Evolutionary conservation across 2,329 filamentous ascomycete species (phyloP), one percentile per base, ranked within the genome.

Genomic region (Colletotrichum sansevieriae): DNA sequence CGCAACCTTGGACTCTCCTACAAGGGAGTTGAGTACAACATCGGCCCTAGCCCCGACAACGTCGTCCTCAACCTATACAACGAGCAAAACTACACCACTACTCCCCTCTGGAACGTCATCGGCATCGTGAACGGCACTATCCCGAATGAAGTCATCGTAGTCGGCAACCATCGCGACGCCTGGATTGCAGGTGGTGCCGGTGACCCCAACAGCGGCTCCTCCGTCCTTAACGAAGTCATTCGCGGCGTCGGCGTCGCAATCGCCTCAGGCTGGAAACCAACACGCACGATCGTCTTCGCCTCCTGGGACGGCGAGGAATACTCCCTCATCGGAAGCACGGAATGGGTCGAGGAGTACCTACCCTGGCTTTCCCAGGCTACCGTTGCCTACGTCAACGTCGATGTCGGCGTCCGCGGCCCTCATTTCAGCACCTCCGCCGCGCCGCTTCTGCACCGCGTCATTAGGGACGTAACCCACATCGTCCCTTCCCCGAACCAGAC

Each of bases 111-210:
- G 94, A 92, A 99, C 76, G 93, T 96, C 2, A 95, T 98, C 72
- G 95, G 95, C 51, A 84, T 96, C 52, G 93, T 99, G 77, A 97
- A 97, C 74, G 96, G 95, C 10, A 92, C 91, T 0, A 89, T 96
- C 41, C 84, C 90, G 0, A 90, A 97, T 74, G 94, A 98, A 75
- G 94, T 97, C 1, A 84, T 99, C 52, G 86, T 99, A 3, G 82
- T 98, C 37, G 94, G 95, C n/a, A 97, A 97, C 75, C 95, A 97
- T 76, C 89, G 94, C 39, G 94, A 97, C 79, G 93, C 95, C 0
- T 97, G 93, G 93, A 91, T 95, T 74, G 90, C 91, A 20, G 65
- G 93, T n/a, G 93, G 93, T 25, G 92, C 92, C 15, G 92, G 85
- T 12, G 93, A 97, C 73, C 93, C 93, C 1, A 95, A 95, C 82